Percentiles rank a stretch among this genome's conserved stretches.
These are phyloP conservation scores for Omphalotus guepiniiformis DNA, from an alignment of 768 basidiomycete genomes.

Conservation along the genomic window DNA sequence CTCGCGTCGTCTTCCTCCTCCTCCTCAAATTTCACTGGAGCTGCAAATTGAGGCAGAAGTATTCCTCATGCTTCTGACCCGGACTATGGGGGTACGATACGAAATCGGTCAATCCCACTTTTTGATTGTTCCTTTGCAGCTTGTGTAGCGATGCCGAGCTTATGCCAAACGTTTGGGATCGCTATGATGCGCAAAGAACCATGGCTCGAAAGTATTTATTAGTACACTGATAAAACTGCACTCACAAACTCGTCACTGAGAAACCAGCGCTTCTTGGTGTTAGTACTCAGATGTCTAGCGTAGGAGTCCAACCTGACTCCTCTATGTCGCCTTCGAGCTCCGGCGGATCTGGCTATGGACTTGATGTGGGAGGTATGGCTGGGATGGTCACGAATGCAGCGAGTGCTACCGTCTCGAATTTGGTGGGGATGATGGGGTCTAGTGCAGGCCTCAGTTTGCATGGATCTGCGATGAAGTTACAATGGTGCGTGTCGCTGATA, in stretches of 20 bases:
- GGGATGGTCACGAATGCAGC: constrained; percentile 89
- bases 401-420: constrained; percentile 77
- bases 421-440: constrained; percentile 83
- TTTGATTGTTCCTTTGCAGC: constrained; percentile 26
- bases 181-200: constrained; percentile 63
- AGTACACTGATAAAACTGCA: constrained; percentile 72
- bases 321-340: constrained; percentile 24
- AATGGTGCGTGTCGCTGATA: no score
- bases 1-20: constrained; percentile 89
- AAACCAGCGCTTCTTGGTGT: constrained; percentile 83
- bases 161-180: constrained; percentile 73
- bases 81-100: constrained; percentile 54
- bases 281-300: constrained; percentile 73
- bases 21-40: constrained; percentile 82
- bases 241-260: constrained; percentile 85
- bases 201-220: constrained; percentile 72
- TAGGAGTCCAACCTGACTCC: constrained; percentile 49
- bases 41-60: constrained; percentile 82
- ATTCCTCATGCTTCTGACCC: constrained; percentile 72
- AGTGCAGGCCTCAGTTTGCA: constrained; percentile 72
- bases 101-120: constrained; percentile 18
- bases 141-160: constrained; percentile 78
- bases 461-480: constrained; percentile 79
- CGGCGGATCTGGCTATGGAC: constrained; percentile 47
- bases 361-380: constrained; percentile 66